Base-by-base conservation (phyloP, 345 rosid genomes). In the Boechera divaricarpa region DNA sequence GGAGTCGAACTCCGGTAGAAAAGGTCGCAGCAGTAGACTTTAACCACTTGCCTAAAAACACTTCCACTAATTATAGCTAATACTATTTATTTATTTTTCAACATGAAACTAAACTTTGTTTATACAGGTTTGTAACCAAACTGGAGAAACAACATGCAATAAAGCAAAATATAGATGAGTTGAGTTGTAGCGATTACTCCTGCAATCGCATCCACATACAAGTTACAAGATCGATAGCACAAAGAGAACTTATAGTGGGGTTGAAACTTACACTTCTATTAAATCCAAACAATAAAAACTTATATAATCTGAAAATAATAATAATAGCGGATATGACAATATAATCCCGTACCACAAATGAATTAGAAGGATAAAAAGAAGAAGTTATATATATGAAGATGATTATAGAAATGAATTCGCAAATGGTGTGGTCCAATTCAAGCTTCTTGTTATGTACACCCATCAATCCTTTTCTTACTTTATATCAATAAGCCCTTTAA, bases 401-500 rank as follows among this genome's bases (percentile, higher is more conserved):
- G 57, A 62, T 16, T 45, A 33, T 7, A 70, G 66, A 77, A 63
- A 64, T 49, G 44, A 65, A 64, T 13, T 63, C 16, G 29, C 44
- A 64, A 48, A 48, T 63, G 28, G 39, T 65, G 67, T 21, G 83
- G 80, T 81, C 87, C 89, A 74, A 56, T 64, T 76, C 74, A 71
- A 53, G 15, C 55, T 68, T 68, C 70, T 78, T 69, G 85, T 87
- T 77, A 86, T 87, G 59, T 89, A 86, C 93, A 87, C 63, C 78
- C 70, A 72, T 78, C 83, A 66, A 73, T 76, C 77, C 49, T 38
- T 83, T 68, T 62, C 63, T 72, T 56, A 70, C 29, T 70, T 80
- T 67, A 70, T 75, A 77, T 74, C 78, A 73, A 70, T 67, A 39
- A 68, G 60, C 60, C 58, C 36, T 56, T 75, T 76, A 62, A 10